These are phyloP conservation scores for Emergomyces orientalis DNA, from an alignment of 2,329 filamentous ascomycete genomes.

Conservation along the genomic window DNA sequence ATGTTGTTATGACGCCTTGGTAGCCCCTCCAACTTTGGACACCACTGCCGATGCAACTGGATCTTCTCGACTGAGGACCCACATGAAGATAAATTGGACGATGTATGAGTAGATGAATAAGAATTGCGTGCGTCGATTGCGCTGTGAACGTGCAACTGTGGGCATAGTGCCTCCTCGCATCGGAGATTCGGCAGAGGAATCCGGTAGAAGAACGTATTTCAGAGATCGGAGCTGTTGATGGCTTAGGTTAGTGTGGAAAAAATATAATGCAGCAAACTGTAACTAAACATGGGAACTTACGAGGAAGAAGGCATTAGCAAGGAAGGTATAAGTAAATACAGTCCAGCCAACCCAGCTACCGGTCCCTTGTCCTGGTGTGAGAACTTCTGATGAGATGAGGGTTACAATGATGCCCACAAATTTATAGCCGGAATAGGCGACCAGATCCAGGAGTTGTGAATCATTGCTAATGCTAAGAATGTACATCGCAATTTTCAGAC, in stretches of 20 bases:
- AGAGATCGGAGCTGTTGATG: constrained; percentile 68
- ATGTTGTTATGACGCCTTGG: constrained; percentile 6
- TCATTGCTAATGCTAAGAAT: constrained; percentile 89
- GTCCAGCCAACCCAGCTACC: constrained; percentile 83
- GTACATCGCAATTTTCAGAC: constrained; percentile 86
- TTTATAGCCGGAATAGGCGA: constrained; percentile 97
- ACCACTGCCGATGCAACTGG: constrained; percentile 25
- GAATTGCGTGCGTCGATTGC: constrained; percentile 81
- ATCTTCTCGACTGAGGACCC: constrained; percentile 56
- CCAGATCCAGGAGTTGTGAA: constrained; percentile 82
- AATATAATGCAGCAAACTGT: not conserved
- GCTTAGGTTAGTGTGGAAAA: constrained; percentile 9
- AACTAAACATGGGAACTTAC: constrained; percentile 45
- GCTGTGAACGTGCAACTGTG: constrained; percentile 72
- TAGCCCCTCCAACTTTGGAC: constrained; percentile 10
- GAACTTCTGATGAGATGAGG: constrained; percentile 65
- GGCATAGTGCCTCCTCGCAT: constrained; percentile 52
- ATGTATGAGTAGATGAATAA: constrained; percentile 90
- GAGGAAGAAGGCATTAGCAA: constrained; percentile 90
- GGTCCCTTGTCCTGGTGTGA: constrained; percentile 70
- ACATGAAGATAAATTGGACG: constrained; percentile 93
- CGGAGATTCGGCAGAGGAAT: constrained; percentile 58
- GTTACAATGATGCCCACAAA: constrained; percentile 95
- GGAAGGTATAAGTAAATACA: constrained; percentile 83
- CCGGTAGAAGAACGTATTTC: constrained; percentile 89